Evolutionary conservation across 2,329 filamentous ascomycete genomes (phyloP).

Genomic region (Teratosphaeriaceae sp.): DNA sequence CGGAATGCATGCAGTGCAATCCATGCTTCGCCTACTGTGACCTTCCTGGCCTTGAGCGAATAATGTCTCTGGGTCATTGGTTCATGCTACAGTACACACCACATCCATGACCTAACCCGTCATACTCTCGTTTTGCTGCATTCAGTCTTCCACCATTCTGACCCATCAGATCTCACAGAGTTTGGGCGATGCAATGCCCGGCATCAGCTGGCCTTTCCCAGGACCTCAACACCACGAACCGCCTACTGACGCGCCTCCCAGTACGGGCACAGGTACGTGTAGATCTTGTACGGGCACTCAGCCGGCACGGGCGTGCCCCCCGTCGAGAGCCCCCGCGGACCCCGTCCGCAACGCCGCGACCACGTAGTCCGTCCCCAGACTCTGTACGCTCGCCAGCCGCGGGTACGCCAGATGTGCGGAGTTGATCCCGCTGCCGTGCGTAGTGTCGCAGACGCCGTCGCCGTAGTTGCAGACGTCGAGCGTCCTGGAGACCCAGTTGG

Average conservation of each 20-base stretch:
- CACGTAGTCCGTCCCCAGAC: slow-evolving; percentile 23
- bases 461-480: slow-evolving; percentile 32
- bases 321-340: not conserved
- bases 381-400: slow-evolving; percentile 22
- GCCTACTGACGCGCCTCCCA: not conserved
- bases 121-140: too few species aligned
- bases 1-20: too few species aligned
- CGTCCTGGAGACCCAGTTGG: slow-evolving; percentile 30
- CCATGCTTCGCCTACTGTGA: too few species aligned
- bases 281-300: slow-evolving; percentile 1
- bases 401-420: slow-evolving; percentile 26
- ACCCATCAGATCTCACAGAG: too few species aligned
- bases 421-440: slow-evolving; percentile 28
- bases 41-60: too few species aligned
- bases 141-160: too few species aligned
- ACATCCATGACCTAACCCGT: too few species aligned
- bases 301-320: not conserved
- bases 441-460: slow-evolving; percentile 33
- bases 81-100: too few species aligned
- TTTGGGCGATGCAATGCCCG: too few species aligned
- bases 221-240: too few species aligned
- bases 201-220: too few species aligned
- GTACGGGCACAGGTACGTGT: not conserved
- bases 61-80: too few species aligned
- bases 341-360: not conserved